Conservation (phyloP, 306 rosid genomes). For the Lagenaria siceraria region DNA sequence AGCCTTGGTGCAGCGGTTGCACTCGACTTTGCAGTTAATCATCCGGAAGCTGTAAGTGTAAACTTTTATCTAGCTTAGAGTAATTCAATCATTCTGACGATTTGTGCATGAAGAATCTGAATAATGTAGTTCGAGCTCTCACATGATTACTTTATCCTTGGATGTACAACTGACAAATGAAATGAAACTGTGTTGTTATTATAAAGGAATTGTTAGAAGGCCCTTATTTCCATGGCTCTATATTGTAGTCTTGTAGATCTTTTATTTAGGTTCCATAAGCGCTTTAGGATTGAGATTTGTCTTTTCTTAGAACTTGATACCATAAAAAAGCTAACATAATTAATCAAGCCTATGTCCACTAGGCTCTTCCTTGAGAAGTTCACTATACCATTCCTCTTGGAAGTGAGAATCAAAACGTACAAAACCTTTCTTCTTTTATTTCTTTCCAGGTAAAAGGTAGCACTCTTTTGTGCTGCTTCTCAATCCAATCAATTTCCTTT, state of each 20-base stretch:
- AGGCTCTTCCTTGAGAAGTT: neutral
- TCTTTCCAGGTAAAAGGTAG: neutral
- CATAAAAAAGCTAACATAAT: neutral
- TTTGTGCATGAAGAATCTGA: neutral
- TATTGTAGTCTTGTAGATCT: neutral
- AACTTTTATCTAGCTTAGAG: neutral
- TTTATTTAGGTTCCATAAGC: neutral
- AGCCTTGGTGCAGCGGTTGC: slow-evolving; percentile 98
- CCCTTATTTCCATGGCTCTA: neutral
- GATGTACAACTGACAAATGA: too few relatives aligned
- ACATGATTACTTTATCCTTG: neutral
- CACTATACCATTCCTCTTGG: neutral
- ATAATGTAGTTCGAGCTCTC: neutral
- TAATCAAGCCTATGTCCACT: neutral
- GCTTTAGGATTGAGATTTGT: neutral
- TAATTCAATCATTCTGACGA: neutral
- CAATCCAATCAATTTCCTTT: neutral
- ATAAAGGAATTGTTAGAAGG: neutral
- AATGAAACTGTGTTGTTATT: neutral
- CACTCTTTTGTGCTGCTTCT: neutral
- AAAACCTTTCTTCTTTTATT: neutral
- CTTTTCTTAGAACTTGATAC: neutral
- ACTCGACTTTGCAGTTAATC: slow-evolving; percentile 64
- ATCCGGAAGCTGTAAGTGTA: slow-evolving; percentile 81
- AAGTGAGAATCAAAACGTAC: neutral